Base-by-base conservation (phyloP, 345 rosid genomes). In the Raphanus sativus region DNA sequence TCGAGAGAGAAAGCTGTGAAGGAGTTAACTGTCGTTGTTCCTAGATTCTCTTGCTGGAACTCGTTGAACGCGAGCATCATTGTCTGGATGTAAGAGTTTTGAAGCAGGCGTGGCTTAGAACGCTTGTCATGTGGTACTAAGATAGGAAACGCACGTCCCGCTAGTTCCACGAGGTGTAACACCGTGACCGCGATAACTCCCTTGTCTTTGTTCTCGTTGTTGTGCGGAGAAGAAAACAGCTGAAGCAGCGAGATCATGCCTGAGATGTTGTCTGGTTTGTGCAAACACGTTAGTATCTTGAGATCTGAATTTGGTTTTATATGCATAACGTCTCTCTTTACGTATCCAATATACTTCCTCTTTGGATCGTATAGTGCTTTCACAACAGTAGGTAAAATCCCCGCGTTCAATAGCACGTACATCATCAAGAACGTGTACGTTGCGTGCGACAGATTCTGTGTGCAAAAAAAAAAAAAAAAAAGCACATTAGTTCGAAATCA, bases 231-330 rank as follows among this genome's bases (percentile, higher is more conserved):
- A 34, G 64, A 52, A 6, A 73, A 65, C 11, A 77, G 17, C 5
- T 80, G 67, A 11, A 89, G 78, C 2, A 89, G 32, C 24, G 81
- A 77, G 40, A 82, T 78, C 5, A 65, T 16, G 2, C 82, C 30
- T 2, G 60, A 36, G 26, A 85, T 83, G 73, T 88, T 75, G 34
- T 83, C 84, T 0, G 85, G 82, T 69, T 67, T 72, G 76, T 87
- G 89, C 65, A 89, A 83, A 67, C 91, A 87, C 7, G 87, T 45
- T 21, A 91, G 81, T n/a, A 91, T 55, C 29, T 78, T 78, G 13
- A 86, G 85, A 74, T 79, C 86, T 6, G 84, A 42, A 8, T 68
- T 29, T 11, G 75, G 42, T 73, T 75, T 81, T 32, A 71, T 13
- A 40, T 73, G 73, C 71, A 77, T 73, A 10, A 89, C 60, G 74